phyloP scores from a whole-genome alignment of 345 rosid genomes.

The Kandelia obovata region DNA sequence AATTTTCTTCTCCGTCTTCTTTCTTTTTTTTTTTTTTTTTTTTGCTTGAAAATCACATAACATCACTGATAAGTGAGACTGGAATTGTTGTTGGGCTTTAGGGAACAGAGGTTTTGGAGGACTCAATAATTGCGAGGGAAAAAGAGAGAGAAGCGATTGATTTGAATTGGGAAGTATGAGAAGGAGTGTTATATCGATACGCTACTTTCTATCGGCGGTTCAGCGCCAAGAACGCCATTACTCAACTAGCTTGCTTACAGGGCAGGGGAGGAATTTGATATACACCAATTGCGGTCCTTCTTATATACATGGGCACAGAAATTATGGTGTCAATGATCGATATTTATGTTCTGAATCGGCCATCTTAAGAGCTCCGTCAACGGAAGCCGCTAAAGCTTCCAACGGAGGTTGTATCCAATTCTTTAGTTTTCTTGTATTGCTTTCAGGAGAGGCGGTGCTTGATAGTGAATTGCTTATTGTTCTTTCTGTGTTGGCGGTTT shows the following conservation, averaged over 20 bases:
- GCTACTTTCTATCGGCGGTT: conserved; percentile 39
- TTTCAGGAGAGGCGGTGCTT: background rate
- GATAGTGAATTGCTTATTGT: background rate
- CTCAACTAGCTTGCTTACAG: conserved; percentile 27
- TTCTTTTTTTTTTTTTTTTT: too few relatives aligned
- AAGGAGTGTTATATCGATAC: conserved; percentile 40
- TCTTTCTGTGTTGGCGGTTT: background rate
- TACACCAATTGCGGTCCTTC: conserved; percentile 13
- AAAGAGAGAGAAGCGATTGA: background rate
- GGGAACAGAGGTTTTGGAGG: too few relatives aligned
- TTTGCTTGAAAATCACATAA: too few relatives aligned
- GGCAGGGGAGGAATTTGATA: conserved; percentile 21
- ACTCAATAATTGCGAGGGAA: too few relatives aligned
- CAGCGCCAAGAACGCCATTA: conserved; percentile 25
- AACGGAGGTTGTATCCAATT: conserved; percentile 34
- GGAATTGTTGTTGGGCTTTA: too few relatives aligned
- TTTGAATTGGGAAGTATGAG: conserved; percentile 46
- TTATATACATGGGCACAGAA: conserved; percentile 13
- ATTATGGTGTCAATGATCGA: conserved; percentile 18
- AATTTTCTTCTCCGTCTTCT: too few relatives aligned
- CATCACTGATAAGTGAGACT: too few relatives aligned
- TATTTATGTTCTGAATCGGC: conserved; percentile 19
- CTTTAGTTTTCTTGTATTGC: background rate
- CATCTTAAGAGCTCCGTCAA: conserved; percentile 44
- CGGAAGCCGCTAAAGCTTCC: conserved; percentile 38